Conservation (phyloP, 257 asterid genomes). For the Primulina tabacum region DNA sequence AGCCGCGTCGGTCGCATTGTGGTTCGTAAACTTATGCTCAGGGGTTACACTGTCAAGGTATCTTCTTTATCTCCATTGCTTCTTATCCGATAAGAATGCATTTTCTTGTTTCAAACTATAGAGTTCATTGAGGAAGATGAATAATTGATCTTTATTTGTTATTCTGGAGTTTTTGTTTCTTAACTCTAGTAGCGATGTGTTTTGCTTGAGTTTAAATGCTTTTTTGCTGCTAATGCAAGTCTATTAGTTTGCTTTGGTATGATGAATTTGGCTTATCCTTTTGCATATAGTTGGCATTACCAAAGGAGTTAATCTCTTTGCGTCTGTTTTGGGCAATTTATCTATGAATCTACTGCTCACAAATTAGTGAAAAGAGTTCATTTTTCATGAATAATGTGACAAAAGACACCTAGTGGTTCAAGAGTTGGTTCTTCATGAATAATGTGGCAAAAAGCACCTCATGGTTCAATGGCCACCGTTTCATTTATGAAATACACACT, state of each 20-base stretch:
- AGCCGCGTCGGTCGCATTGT: constrained; percentile 96
- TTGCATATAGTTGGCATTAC: background rate
- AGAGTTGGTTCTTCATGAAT: background rate
- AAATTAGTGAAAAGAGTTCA: background rate
- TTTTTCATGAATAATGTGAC: background rate
- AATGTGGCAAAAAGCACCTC: background rate
- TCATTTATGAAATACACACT: background rate
- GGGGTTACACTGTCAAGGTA: constrained; percentile 96
- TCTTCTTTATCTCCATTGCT: background rate
- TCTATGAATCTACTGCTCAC: no score
- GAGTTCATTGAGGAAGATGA: background rate
- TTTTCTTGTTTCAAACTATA: background rate
- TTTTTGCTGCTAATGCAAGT: background rate
- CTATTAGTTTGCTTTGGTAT: no score
- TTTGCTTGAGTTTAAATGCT: background rate
- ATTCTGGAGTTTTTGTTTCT: background rate
- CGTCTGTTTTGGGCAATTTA: no score
- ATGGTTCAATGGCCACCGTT: no score
- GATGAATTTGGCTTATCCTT: background rate
- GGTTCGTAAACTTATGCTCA: constrained; percentile 90
- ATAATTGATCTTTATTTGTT: no score
- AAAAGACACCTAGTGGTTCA: background rate
- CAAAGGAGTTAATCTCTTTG: no score
- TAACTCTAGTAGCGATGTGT: background rate
- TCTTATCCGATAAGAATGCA: background rate